Percentiles rank a stretch among this genome's conserved stretches.
Evolutionary conservation across 176 grass and related monocot species (phyloP).

Genomic region (Metroxylon sagu): DNA sequence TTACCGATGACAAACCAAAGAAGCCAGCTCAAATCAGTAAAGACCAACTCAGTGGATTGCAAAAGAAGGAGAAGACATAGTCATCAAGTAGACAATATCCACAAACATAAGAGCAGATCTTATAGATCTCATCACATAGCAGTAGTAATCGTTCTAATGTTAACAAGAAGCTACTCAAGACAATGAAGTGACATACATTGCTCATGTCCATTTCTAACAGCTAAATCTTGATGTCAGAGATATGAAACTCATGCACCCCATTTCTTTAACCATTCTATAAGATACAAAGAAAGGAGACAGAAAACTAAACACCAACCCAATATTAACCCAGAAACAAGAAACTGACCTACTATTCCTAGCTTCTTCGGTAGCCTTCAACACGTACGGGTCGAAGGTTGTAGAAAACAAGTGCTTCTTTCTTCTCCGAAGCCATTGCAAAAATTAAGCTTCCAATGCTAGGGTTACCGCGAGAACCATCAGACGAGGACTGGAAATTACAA

Average conservation of each 20-base stretch:
- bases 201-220: conserved; percentile 22
- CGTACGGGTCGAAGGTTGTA: not conserved
- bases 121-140: too few species aligned
- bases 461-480: not conserved
- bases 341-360: conserved; percentile 14
- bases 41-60: too few species aligned
- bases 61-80: too few species aligned
- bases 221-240: conserved; percentile 17
- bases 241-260: conserved; percentile 8
- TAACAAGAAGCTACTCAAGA: conserved; percentile 19
- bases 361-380: conserved; percentile 2
- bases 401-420: not conserved
- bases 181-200: conserved; percentile 4
- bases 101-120: too few species aligned
- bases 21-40: too few species aligned
- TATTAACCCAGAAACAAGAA: conserved; percentile 15
- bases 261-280: conserved; percentile 25
- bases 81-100: too few species aligned
- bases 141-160: not conserved
- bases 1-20: too few species aligned
- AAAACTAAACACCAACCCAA: conserved; percentile 8
- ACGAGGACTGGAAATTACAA: conserved; percentile 27
- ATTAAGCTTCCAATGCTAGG: not conserved
- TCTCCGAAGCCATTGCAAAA: conserved; percentile 11
- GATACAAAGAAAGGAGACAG: conserved; percentile 8